A percentile compares a stretch with the other conserved stretches of the same genome.
Conservation (phyloP, 768 basidiomycete genomes). For the Hygrophorus pudorinus region DNA sequence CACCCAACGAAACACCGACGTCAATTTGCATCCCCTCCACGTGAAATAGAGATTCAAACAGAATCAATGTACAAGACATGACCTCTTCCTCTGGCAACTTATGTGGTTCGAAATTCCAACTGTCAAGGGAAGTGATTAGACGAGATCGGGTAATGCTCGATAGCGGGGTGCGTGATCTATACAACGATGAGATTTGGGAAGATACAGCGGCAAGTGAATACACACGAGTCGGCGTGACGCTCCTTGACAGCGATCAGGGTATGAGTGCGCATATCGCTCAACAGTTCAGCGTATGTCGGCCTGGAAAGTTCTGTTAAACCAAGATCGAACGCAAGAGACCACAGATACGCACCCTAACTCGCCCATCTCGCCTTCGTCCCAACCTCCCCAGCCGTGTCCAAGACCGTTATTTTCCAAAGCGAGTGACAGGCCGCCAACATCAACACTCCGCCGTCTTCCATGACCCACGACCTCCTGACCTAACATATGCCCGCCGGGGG, state of each 20-base stretch:
- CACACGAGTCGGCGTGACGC: slow-evolving; percentile 34
- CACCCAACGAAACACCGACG: slow-evolving; percentile 48
- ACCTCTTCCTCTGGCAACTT: slow-evolving; percentile 75
- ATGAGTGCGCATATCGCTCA: slow-evolving; percentile 79
- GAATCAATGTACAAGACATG: slow-evolving; percentile 66
- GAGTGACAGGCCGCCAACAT: slow-evolving; percentile 81
- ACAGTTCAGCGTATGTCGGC: slow-evolving; percentile 67
- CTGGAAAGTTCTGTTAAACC: background rate
- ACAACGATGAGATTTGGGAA: slow-evolving; percentile 1
- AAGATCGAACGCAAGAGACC: background rate
- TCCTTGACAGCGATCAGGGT: slow-evolving; percentile 65
- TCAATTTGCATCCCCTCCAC: slow-evolving; percentile 64
- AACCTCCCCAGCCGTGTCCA: slow-evolving; percentile 62
- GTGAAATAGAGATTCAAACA: slow-evolving; percentile 80
- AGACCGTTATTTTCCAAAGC: slow-evolving; percentile 54
- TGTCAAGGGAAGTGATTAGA: slow-evolving; percentile 59
- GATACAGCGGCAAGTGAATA: slow-evolving; percentile 8
- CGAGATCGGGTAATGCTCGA: slow-evolving; percentile 41
- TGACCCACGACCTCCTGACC: background rate
- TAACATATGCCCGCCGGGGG: too few relatives aligned
- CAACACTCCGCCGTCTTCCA: slow-evolving; percentile 65
- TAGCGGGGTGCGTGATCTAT: slow-evolving; percentile 31
- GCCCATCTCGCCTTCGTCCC: slow-evolving; percentile 27
- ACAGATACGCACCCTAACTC: slow-evolving; percentile 36
- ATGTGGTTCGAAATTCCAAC: slow-evolving; percentile 90